A percentile compares a stretch with the other conserved stretches of the same genome.
phyloP scores from a whole-genome alignment of 345 rosid species.

The Clarkia xantiana region DNA sequence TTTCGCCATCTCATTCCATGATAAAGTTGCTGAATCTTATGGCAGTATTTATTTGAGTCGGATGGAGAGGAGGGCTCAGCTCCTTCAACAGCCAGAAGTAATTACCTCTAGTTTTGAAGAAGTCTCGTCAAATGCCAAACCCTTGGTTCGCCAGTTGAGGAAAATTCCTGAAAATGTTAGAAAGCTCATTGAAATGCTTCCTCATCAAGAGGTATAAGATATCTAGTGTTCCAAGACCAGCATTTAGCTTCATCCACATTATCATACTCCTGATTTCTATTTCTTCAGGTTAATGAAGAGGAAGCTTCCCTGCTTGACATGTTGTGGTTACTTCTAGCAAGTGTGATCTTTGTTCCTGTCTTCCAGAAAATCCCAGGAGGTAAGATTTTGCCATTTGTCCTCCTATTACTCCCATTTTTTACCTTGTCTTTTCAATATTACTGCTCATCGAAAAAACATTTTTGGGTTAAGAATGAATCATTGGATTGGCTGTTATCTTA shows the following conservation, averaged over 20 bases:
- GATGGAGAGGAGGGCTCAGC: conserved; percentile 43
- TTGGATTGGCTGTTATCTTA: too few species aligned
- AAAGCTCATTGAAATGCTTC: conserved; percentile 59
- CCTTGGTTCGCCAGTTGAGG: conserved; percentile 43
- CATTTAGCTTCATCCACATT: too few species aligned
- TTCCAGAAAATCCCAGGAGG: conserved; percentile 99
- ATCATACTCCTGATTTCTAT: too few species aligned
- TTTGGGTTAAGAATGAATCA: neutral
- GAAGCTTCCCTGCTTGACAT: conserved; percentile 91
- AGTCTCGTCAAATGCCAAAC: conserved; percentile 55
- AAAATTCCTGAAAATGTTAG: conserved; percentile 58
- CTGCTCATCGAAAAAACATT: neutral
- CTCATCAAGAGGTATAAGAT: conserved; percentile 67
- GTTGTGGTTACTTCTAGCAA: conserved; percentile 83
- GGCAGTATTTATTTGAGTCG: conserved; percentile 46
- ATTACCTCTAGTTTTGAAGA: conserved; percentile 59
- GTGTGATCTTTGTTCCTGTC: conserved; percentile 92
- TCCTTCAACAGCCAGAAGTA: conserved; percentile 60
- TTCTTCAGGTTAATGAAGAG: conserved; percentile 75
- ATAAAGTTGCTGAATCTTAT: conserved; percentile 12
- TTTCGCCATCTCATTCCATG: neutral
- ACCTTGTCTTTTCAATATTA: conserved; percentile 5
- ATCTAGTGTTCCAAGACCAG: neutral
- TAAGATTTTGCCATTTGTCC: conserved; percentile 11
- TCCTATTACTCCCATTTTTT: conserved; percentile 5